These are phyloP conservation scores for Penicillium sp. DNA, from an alignment of 2,329 filamentous ascomycete species.

Conservation along the genomic window DNA sequence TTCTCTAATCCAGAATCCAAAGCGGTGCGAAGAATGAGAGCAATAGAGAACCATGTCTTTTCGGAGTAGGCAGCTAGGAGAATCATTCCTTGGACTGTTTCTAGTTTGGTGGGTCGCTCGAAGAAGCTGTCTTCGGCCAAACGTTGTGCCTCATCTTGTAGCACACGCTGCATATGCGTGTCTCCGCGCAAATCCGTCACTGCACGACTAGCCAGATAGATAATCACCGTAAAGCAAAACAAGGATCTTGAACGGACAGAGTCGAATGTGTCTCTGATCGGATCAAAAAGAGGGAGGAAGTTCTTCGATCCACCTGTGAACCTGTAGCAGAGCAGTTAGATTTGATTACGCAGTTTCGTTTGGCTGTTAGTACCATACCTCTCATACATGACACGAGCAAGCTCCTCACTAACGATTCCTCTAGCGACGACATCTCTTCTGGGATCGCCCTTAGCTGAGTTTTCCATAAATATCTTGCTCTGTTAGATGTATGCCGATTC, in stretches of 20 bases:
- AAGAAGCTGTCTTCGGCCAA: constrained; percentile 39
- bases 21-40: constrained; percentile 36
- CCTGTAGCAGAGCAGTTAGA: constrained; percentile 11
- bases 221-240: constrained; percentile 38
- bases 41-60: constrained; percentile 39
- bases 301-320: constrained; percentile 36
- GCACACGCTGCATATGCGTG: constrained; percentile 34
- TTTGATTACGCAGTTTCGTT: not conserved
- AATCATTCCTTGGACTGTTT: constrained; percentile 39
- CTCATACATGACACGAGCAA: constrained; percentile 35
- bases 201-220: constrained; percentile 36
- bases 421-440: constrained; percentile 32
- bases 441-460: constrained; percentile 26
- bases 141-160: constrained; percentile 37
- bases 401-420: constrained; percentile 35
- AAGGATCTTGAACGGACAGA: constrained; percentile 36
- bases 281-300: constrained; percentile 35
- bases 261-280: constrained; percentile 38
- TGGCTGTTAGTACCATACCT: constrained; percentile 21
- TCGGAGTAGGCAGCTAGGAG: constrained; percentile 37
- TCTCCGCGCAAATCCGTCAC: constrained; percentile 33
- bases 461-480: constrained; percentile 33
- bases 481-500: not conserved
- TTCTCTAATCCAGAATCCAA: constrained; percentile 37
- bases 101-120: constrained; percentile 36